phyloP scores from a whole-genome alignment of 225 moss, liverwort and hornwort genomes.

The Sphagnum contortum region DNA sequence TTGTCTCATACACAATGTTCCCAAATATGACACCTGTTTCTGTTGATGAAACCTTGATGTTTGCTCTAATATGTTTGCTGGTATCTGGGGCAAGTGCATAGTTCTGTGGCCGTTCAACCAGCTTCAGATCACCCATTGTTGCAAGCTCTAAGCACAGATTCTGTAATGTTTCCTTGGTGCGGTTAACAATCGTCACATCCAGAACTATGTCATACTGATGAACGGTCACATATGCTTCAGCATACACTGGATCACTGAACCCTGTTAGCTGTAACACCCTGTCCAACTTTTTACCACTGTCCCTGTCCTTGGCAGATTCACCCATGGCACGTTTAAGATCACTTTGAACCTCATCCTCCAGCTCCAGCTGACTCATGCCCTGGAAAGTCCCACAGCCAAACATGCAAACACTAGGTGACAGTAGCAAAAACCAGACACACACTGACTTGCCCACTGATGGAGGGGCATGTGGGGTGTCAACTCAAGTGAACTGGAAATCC shows the following conservation, averaged over 20 bases:
- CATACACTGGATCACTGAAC: conserved; percentile 99
- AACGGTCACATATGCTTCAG: conserved; percentile 92
- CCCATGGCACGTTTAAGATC: conserved; percentile 95
- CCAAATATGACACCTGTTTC: conserved; percentile 98
- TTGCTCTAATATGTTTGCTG: conserved; percentile 93
- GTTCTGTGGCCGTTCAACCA: conserved; percentile 94
- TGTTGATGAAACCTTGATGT: conserved; percentile 96
- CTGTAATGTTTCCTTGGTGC: conserved; percentile 85
- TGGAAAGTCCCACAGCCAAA: conserved; percentile 10
- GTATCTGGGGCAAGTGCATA: conserved; percentile 82
- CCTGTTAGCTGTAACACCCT: conserved; percentile 96
- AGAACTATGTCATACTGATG: conserved; percentile 97
- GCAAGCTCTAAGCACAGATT: conserved; percentile 92
- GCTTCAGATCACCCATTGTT: conserved; percentile 97
- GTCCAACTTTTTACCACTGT: conserved; percentile 67
- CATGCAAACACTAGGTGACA: no score
- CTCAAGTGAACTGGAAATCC: no score
- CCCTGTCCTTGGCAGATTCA: conserved; percentile 67
- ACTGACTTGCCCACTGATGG: background rate
- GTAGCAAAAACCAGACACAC: background rate
- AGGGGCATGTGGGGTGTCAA: no score
- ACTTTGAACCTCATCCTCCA: conserved; percentile 91
- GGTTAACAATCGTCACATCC: conserved; percentile 91
- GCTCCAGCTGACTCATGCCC: conserved; percentile 95
- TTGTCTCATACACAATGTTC: conserved; percentile 91